Percentiles rank a stretch among this genome's conserved stretches.
These are phyloP conservation scores for Clarireedia monteithiana DNA, from an alignment of 2,329 filamentous ascomycete species.

Conservation along the genomic window DNA sequence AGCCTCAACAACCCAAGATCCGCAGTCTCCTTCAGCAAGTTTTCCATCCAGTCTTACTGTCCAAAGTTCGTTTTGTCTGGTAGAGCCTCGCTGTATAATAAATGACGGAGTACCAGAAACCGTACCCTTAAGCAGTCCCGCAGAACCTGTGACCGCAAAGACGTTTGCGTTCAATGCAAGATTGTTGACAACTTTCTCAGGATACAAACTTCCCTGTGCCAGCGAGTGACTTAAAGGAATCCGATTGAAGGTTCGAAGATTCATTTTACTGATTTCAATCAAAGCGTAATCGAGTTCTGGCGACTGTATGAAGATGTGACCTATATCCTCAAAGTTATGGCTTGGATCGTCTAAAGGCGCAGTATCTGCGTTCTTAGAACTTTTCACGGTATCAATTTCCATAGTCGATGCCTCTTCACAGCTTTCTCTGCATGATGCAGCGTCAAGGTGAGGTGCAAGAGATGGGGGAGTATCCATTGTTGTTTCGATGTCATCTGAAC, in stretches of 20 bases:
- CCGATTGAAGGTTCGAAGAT: background rate
- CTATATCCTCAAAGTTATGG: too few relatives aligned
- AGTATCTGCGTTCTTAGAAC: too few relatives aligned
- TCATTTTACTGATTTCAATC: background rate
- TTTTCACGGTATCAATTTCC: too few relatives aligned
- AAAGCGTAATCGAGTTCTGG: background rate
- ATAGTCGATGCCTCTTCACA: too few relatives aligned
- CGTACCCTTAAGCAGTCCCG: background rate
- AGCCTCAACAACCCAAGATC: conserved; percentile 18
- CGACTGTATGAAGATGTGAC: background rate
- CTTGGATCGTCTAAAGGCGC: too few relatives aligned
- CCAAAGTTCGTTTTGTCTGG: background rate
- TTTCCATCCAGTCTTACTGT: background rate
- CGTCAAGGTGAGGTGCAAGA: too few relatives aligned
- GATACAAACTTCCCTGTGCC: too few relatives aligned
- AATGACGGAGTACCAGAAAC: background rate
- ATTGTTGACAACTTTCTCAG: too few relatives aligned
- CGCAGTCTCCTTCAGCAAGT: conserved; percentile 13
- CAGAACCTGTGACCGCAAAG: background rate
- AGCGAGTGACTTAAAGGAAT: background rate
- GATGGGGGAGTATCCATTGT: background rate
- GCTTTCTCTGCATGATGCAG: too few relatives aligned
- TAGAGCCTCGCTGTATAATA: background rate
- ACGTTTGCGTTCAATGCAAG: too few relatives aligned
- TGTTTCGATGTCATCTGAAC: background rate